Conservation (phyloP, 78 protist genomes). For the Fonticula alba region DNA sequence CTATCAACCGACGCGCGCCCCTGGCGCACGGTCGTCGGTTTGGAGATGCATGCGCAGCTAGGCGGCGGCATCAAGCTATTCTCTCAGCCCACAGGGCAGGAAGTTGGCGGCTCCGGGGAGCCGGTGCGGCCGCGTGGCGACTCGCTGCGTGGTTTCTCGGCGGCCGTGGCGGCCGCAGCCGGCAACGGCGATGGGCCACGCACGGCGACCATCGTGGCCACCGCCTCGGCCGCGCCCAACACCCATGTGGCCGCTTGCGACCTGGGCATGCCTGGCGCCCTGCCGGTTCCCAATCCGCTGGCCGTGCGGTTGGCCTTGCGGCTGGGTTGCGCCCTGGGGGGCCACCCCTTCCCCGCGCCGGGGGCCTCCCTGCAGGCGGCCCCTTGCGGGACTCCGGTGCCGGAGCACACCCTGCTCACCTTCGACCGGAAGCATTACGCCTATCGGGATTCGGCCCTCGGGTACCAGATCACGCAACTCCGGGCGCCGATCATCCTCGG, state of each 20-base stretch:
- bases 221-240: slow-evolving; percentile 1
- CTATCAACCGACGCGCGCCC: no score
- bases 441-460: slow-evolving; percentile 16
- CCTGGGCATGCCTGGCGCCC: slow-evolving; percentile 11
- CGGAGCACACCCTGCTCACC: no score
- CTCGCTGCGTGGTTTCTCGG: no score
- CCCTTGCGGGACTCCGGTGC: no score
- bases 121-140: no score
- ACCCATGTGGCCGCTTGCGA: slow-evolving; percentile 1
- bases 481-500: background rate
- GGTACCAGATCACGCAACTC: slow-evolving; percentile 22
- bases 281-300: background rate
- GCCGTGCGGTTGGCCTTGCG: slow-evolving; percentile 7
- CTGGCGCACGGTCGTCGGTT: slow-evolving; percentile 7
- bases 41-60: slow-evolving; percentile 19
- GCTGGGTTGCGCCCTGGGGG: slow-evolving; percentile 4
- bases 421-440: slow-evolving; percentile 27
- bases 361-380: no score
- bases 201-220: no score
- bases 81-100: background rate
- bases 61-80: slow-evolving; percentile 4
- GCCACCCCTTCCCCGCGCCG: background rate
- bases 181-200: no score
- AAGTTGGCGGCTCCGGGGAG: no score
- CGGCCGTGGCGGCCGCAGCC: no score